Percentiles rank a stretch among this genome's conserved stretches.
Evolutionary conservation across 202 grass and related monocot genomes (phyloP).

Genomic region (Carex arenaria): DNA sequence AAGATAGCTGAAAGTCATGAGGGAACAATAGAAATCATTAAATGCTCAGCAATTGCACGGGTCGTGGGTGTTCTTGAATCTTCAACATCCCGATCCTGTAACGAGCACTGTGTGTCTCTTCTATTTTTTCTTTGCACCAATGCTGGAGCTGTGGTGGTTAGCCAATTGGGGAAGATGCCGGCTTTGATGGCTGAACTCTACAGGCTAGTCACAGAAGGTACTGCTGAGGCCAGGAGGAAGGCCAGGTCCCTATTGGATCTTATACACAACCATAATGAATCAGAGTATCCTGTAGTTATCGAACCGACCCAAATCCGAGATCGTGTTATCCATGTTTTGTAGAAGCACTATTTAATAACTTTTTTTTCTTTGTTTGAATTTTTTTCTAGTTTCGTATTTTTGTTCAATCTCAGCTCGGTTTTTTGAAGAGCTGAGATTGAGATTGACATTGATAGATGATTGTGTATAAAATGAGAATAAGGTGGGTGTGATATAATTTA

Average conservation of each 20-base stretch:
- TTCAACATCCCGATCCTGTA: slow-evolving; percentile 35
- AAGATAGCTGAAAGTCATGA: slow-evolving; percentile 41
- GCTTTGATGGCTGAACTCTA: slow-evolving; percentile 61
- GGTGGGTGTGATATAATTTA: slow-evolving; percentile 1
- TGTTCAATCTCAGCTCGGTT: slow-evolving; percentile 26
- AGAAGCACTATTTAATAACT: not conserved
- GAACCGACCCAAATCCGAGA: slow-evolving; percentile 11
- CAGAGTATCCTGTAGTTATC: not conserved
- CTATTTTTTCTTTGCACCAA: slow-evolving; percentile 51
- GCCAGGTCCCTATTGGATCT: slow-evolving; percentile 62
- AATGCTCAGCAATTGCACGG: slow-evolving; percentile 19
- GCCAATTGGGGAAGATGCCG: slow-evolving; percentile 50
- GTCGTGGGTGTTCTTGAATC: slow-evolving; percentile 47
- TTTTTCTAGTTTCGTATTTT: not conserved
- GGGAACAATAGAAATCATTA: slow-evolving; percentile 52
- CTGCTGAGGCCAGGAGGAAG: slow-evolving; percentile 30
- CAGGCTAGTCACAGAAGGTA: slow-evolving; percentile 46
- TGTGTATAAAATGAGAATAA: slow-evolving; percentile 6
- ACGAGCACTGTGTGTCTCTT: slow-evolving; percentile 49
- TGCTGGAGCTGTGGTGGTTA: slow-evolving; percentile 39
- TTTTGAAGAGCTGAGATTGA: slow-evolving; percentile 42
- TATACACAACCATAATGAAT: slow-evolving; percentile 55
- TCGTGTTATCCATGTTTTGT: slow-evolving; percentile 36
- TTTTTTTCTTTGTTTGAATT: slow-evolving; percentile 15
- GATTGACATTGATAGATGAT: not conserved